Conservation (phyloP, 169 alveolate species). For the Plasmodium falciparum region DNA sequence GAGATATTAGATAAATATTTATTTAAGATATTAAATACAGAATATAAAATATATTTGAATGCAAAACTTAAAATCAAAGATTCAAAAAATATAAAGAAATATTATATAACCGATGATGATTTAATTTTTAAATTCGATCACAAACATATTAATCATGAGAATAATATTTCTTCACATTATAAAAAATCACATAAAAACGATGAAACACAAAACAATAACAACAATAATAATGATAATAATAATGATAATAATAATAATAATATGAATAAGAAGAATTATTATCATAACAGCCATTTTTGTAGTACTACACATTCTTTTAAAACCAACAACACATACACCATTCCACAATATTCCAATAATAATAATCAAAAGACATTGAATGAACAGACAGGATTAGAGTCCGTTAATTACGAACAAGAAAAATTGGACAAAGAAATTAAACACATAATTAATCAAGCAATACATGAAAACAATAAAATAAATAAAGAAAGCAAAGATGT, state of each 20-base stretch:
- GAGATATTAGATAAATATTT: constrained; percentile 21
- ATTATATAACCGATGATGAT: background rate
- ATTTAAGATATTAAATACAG: constrained; percentile 14
- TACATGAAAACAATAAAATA: constrained; percentile 34
- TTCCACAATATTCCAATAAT: too few species aligned
- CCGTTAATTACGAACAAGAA: background rate
- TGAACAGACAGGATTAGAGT: too few species aligned
- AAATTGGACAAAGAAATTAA: constrained; percentile 46
- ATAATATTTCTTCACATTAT: too few species aligned
- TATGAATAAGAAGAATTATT: background rate
- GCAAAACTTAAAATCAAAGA: background rate
- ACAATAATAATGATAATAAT: background rate
- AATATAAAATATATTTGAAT: constrained; percentile 33
- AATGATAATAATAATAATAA: background rate
- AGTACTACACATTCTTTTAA: too few species aligned
- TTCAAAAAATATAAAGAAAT: background rate
- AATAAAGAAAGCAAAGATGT: background rate
- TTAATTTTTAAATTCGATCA: background rate
- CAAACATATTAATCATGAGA: too few species aligned
- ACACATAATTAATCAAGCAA: constrained; percentile 35
- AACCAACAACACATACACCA: too few species aligned
- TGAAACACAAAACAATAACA: background rate
- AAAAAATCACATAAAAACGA: background rate
- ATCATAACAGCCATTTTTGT: too few species aligned
- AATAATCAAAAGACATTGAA: too few species aligned